Percentiles rank a stretch among this genome's conserved stretches.
These are phyloP conservation scores for Chytridiales sp. DNA, from an alignment of 371 early-diverging fungal species.

Conservation along the genomic window DNA sequence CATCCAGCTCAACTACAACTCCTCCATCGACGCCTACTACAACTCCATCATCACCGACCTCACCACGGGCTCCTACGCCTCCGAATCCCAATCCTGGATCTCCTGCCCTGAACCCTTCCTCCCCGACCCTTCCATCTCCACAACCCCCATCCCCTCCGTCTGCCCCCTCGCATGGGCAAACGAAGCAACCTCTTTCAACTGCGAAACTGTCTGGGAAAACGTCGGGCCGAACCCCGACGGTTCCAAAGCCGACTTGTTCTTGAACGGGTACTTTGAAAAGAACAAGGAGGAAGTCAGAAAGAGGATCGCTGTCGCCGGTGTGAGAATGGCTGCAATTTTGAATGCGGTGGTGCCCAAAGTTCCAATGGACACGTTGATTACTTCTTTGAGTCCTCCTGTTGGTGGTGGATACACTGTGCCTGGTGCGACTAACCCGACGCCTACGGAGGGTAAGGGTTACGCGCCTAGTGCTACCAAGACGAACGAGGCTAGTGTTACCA, in stretches of 20 bases:
- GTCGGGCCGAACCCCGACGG: constrained; percentile 21
- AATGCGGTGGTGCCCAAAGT: constrained; percentile 14
- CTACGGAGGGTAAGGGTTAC: no score
- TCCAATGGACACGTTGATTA: no score
- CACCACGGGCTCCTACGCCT: constrained; percentile 12
- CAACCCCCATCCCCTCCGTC: constrained; percentile 3
- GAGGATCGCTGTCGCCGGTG: constrained; percentile 36
- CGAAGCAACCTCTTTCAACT: constrained; percentile 41
- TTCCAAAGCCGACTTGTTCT: constrained; percentile 23
- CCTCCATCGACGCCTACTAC: constrained; percentile 15
- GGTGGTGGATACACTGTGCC: no score
- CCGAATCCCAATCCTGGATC: constrained; percentile 12
- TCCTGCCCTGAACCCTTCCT: constrained; percentile 6
- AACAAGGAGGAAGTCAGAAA: constrained; percentile 14
- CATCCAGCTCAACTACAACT: constrained; percentile 18
- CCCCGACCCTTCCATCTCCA: constrained; percentile 18
- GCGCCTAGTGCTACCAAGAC: no score
- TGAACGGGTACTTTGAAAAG: constrained; percentile 30
- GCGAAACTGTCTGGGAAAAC: constrained; percentile 43
- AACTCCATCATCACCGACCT: constrained; percentile 10
- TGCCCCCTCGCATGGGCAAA: constrained; percentile 47
- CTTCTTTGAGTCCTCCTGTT: no score
- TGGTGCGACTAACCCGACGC: no score
- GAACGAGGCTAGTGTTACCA: no score
- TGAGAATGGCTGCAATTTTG: constrained; percentile 23